Conservation (phyloP, 1,139 yeast species). For the Pichia sp. region DNA sequence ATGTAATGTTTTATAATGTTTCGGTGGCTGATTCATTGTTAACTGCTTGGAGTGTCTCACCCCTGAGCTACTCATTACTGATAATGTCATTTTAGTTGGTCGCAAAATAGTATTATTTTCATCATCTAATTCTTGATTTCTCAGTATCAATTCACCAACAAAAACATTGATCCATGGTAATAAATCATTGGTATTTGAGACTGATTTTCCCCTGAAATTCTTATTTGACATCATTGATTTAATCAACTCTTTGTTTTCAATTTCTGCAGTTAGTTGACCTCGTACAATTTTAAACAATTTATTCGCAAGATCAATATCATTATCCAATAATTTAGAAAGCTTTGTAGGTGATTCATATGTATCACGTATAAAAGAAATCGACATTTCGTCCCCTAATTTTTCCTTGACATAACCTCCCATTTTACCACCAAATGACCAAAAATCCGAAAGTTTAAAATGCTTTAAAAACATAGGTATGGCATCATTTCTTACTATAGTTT, state of each 20-base stretch:
- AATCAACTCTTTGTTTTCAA: constrained; percentile 54
- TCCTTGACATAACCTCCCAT: constrained; percentile 57
- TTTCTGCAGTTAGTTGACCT: constrained; percentile 51
- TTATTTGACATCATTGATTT: constrained; percentile 89
- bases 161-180: constrained; percentile 78
- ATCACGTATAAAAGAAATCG: constrained; percentile 42
- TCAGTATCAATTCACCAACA: constrained; percentile 67
- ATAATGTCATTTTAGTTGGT: constrained; percentile 49
- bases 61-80: constrained; percentile 27
- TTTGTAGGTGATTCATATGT: constrained; percentile 34
- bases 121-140: constrained; percentile 72
- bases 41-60: constrained; percentile 40
- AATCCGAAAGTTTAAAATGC: constrained; percentile 61
- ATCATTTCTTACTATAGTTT: constrained; percentile 59
- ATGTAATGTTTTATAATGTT: constrained; percentile 38
- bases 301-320: constrained; percentile 42
- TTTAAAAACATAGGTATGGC: constrained; percentile 49
- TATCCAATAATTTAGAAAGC: constrained; percentile 32
- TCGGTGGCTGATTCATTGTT: constrained; percentile 35
- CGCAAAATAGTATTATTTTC: constrained; percentile 44
- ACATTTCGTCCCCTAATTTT: constrained; percentile 31
- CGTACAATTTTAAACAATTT: constrained; percentile 55
- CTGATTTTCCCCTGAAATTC: constrained; percentile 58
- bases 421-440: constrained; percentile 91
- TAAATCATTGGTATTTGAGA: constrained; percentile 52